These are phyloP conservation scores for Scedosporium boydii DNA, from an alignment of 2,329 filamentous ascomycete species.

Conservation along the genomic window DNA sequence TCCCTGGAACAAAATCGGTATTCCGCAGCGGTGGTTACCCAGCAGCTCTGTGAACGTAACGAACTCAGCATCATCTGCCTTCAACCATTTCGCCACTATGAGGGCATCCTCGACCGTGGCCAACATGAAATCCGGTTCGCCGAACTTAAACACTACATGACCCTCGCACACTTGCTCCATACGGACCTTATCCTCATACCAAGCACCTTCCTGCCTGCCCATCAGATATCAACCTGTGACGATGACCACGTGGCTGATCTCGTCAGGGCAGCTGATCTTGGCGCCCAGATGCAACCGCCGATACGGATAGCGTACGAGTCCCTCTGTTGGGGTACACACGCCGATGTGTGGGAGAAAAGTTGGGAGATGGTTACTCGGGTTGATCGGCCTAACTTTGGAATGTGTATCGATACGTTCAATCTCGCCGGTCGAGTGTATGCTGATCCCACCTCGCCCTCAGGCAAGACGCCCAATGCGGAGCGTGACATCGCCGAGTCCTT, in stretches of 20 bases:
- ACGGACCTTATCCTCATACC: slow-evolving; percentile 70
- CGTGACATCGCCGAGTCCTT: slow-evolving; percentile 45
- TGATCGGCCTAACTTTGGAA: slow-evolving; percentile 61
- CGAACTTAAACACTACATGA: slow-evolving; percentile 61
- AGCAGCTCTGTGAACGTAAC: slow-evolving; percentile 44
- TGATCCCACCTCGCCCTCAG: slow-evolving; percentile 47
- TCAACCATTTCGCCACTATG: slow-evolving; percentile 71
- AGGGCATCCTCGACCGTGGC: slow-evolving; percentile 56
- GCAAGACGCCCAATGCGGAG: slow-evolving; percentile 45
- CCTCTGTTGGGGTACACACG: slow-evolving; percentile 61
- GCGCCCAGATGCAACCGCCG: slow-evolving; percentile 40
- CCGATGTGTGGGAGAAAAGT: slow-evolving; percentile 61
- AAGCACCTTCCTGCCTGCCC: slow-evolving; percentile 53
- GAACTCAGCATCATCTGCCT: slow-evolving; percentile 54
- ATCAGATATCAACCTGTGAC: slow-evolving; percentile 34
- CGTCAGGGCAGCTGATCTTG: slow-evolving; percentile 56
- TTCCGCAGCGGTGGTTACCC: slow-evolving; percentile 47
- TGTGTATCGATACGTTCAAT: slow-evolving; percentile 73
- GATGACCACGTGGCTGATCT: slow-evolving; percentile 54
- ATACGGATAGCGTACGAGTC: slow-evolving; percentile 67
- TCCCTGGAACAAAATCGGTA: slow-evolving; percentile 34
- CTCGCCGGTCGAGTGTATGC: slow-evolving; percentile 63
- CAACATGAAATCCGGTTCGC: slow-evolving; percentile 48
- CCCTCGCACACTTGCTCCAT: slow-evolving; percentile 49
- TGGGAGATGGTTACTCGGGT: slow-evolving; percentile 61